Evolutionary conservation across 306 rosid genomes (phyloP), one percentile per base, ranked within the genome.

Genomic region (Cicer judaicum): DNA sequence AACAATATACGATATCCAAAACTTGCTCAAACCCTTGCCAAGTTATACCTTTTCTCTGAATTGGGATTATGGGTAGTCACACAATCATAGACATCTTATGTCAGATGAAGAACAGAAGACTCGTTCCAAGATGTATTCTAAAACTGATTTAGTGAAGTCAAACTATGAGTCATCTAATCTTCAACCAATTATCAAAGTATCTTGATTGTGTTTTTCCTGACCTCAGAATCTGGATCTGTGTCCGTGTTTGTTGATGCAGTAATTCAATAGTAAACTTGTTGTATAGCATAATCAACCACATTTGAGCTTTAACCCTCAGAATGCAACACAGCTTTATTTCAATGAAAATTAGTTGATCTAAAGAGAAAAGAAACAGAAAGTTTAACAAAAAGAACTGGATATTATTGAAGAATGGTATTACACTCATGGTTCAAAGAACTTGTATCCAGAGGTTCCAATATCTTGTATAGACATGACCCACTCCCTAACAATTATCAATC

Each of bases 401-500:
- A 56, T 74, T 69, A 75, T 76, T 62, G 34, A 78, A 77, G 1
- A 75, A 80, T 76, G 47, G 70, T 65, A 78, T 67, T 64, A 68
- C 78, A 79, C 70, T 67, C 74, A 36, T 79, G 75, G 79, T 77
- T 71, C 81, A 60, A 50, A 73, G 79, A 80, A 68, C 74, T 76
- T 84, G 72, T 74, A 79, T 69, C 54, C 55, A 80, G 73, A 78
- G 72, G 78, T 68, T 85, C 81, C 82, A 85, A 80, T 34, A 14
- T 53, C 44, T 54, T 70, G 77, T 87, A 85, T 80, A 41, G 72
- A 84, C 86, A 89, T 74, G 74, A 56, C 75, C 71, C 64, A 72
- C 81, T 41, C 52, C 83, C 84, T 38, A 67, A 66, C 83, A 76
- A 85, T 81, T 62, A 86, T 68, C 82, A 85, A 75, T 72, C 80